Evolutionary conservation across 257 asterid species (phyloP).

Genomic region (Capsicum chinense): DNA sequence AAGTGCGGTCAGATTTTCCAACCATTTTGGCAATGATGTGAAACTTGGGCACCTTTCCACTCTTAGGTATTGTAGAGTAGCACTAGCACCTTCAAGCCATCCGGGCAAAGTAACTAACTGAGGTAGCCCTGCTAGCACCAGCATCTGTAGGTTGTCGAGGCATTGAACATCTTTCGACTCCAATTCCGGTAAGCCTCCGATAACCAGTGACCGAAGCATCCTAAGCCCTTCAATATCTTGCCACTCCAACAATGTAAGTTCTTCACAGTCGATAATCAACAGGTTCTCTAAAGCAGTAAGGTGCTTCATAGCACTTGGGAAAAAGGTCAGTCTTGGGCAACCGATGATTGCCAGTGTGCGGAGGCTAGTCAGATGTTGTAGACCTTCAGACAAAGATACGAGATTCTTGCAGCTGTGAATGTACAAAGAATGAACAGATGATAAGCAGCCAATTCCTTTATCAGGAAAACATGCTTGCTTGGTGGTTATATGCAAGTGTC

Average conservation of each 20-base stretch:
- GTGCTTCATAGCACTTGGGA: slow-evolving; percentile 13
- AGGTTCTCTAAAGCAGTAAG: slow-evolving; percentile 23
- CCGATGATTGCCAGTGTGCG: not conserved
- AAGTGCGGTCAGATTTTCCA: slow-evolving; percentile 18
- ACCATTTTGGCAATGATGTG: slow-evolving; percentile 2
- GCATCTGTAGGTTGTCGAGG: not conserved
- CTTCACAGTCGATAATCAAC: not conserved
- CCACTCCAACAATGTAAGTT: slow-evolving; percentile 21
- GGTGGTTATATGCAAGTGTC: slow-evolving; percentile 19
- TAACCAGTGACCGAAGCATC: not conserved
- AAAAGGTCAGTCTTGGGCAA: slow-evolving; percentile 22
- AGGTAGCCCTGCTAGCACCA: not conserved
- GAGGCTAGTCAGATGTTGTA: slow-evolving; percentile 19
- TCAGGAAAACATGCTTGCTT: slow-evolving; percentile 25
- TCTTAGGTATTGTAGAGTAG: not conserved
- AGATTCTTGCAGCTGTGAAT: slow-evolving; percentile 14
- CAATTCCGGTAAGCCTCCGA: not conserved
- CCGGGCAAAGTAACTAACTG: slow-evolving; percentile 22
- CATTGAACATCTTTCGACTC: slow-evolving; percentile 12
- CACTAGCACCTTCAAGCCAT: slow-evolving; percentile 11
- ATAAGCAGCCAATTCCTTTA: slow-evolving; percentile 19
- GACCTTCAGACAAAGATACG: slow-evolving; percentile 15
- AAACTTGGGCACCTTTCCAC: not conserved
- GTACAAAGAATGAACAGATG: slow-evolving; percentile 2
- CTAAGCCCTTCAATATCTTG: slow-evolving; percentile 27